phyloP scores from a whole-genome alignment of 305 asterid genomes.

The Fraxinus sp. region DNA sequence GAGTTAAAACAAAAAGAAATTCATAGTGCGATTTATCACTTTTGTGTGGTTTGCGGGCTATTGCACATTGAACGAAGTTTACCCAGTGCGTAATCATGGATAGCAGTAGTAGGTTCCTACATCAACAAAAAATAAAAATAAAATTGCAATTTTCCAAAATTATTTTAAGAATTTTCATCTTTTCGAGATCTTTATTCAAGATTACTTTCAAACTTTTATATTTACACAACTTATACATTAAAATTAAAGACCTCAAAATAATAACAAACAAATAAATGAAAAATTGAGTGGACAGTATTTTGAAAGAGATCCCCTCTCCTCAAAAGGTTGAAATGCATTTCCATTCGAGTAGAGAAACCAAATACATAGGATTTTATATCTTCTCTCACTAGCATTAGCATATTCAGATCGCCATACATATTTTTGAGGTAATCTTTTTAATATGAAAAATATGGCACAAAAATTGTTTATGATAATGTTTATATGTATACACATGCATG shows the following conservation, averaged over 20 bases:
- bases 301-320: not conserved
- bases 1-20: no score
- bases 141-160: not conserved
- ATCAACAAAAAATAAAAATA: no score
- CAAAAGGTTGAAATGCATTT: not conserved
- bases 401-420: not conserved
- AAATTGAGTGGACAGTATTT: not conserved
- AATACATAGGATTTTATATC: not conserved
- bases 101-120: no score
- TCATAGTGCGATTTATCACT: no score
- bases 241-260: not conserved
- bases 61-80: no score
- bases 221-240: not conserved
- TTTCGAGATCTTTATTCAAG: not conserved
- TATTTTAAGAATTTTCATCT: not conserved
- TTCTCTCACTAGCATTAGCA: not conserved
- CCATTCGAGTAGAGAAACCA: not conserved
- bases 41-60: no score
- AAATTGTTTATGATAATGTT: not conserved
- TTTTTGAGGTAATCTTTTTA: not conserved
- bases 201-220: not conserved
- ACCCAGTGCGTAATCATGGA: no score
- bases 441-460: not conserved
- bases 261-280: not conserved
- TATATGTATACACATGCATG: not conserved